Evolutionary conservation across 1,139 yeast genomes (phyloP).

Genomic region (Barnettozyma hawaiiensis): DNA sequence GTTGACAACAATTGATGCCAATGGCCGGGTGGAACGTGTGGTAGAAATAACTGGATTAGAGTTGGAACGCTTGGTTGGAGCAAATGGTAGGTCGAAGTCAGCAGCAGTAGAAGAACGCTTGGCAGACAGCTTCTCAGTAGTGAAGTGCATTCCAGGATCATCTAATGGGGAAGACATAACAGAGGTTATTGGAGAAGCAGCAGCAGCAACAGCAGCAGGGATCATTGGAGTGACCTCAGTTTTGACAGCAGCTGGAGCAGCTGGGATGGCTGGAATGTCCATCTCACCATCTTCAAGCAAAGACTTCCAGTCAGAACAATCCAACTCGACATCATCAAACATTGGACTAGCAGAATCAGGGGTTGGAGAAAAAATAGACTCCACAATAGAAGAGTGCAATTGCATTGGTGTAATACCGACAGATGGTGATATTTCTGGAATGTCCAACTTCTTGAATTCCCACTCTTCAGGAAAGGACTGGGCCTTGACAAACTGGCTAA

Average conservation of each 20-base stretch:
- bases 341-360: constrained; percentile 53
- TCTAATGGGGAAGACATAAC: constrained; percentile 4
- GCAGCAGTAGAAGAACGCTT: constrained; percentile 24
- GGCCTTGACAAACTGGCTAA: constrained; percentile 32
- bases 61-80: constrained; percentile 9
- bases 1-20: constrained; percentile 61
- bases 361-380: constrained; percentile 52
- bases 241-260: constrained; percentile 12
- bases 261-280: constrained; percentile 17
- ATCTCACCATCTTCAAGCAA: constrained; percentile 37
- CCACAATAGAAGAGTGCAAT: constrained; percentile 54
- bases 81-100: constrained; percentile 11
- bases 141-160: constrained; percentile 3
- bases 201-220: constrained; percentile 5
- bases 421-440: constrained; percentile 23
- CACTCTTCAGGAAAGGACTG: constrained; percentile 20
- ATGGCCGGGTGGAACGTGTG: constrained; percentile 52
- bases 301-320: constrained; percentile 59
- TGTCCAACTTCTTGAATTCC: constrained; percentile 21
- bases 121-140: constrained; percentile 3
- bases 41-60: constrained; percentile 35
- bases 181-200: constrained; percentile 9
- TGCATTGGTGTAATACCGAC: constrained; percentile 39
- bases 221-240: constrained; percentile 24
- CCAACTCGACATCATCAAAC: constrained; percentile 49